A percentile compares a stretch with the other conserved stretches of the same genome.
Evolutionary conservation across 768 basidiomycete genomes (phyloP).

Genomic region (Goffeauzyma gilvescens): DNA sequence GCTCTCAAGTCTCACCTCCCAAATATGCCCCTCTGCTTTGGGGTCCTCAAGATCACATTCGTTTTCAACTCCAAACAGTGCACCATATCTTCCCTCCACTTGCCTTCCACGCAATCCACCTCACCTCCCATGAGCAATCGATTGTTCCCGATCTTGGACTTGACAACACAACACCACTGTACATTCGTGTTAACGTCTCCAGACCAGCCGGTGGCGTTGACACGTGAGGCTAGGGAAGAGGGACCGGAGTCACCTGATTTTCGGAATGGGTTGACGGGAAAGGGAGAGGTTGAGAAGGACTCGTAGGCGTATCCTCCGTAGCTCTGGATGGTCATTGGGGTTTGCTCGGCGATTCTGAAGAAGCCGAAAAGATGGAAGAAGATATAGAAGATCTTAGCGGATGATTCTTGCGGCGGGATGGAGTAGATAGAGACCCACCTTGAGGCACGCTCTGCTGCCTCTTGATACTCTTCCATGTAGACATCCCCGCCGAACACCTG

Average conservation of each 20-base stretch:
- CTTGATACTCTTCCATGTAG: conserved; percentile 30
- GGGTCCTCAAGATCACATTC: conserved; percentile 26
- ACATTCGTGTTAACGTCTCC: conserved; percentile 32
- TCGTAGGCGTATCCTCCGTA: conserved; percentile 32
- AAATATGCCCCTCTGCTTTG: conserved; percentile 24
- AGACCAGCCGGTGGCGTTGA: no score
- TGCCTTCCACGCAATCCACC: conserved; percentile 30
- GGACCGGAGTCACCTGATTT: conserved; percentile 7
- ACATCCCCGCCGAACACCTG: conserved; percentile 25
- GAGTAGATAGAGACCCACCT: no score
- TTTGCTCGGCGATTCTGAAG: no score
- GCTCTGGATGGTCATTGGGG: conserved; percentile 15
- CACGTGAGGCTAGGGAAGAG: no score
- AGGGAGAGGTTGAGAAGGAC: conserved; percentile 23
- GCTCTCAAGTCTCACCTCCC: conserved; percentile 17
- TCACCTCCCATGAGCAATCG: conserved; percentile 31
- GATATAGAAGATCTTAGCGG: no score
- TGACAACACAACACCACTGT: conserved; percentile 31
- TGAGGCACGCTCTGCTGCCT: no score
- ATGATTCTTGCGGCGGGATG: no score
- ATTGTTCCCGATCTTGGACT: conserved; percentile 25
- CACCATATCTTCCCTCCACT: conserved; percentile 11
- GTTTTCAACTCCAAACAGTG: conserved; percentile 31
- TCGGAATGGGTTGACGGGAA: not conserved
- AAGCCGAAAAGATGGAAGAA: no score